Evolutionary conservation across 495 filamentous ascomycete genomes (phyloP), one percentile per base, ranked within the genome.

Genomic region (Neurospora sp.): DNA sequence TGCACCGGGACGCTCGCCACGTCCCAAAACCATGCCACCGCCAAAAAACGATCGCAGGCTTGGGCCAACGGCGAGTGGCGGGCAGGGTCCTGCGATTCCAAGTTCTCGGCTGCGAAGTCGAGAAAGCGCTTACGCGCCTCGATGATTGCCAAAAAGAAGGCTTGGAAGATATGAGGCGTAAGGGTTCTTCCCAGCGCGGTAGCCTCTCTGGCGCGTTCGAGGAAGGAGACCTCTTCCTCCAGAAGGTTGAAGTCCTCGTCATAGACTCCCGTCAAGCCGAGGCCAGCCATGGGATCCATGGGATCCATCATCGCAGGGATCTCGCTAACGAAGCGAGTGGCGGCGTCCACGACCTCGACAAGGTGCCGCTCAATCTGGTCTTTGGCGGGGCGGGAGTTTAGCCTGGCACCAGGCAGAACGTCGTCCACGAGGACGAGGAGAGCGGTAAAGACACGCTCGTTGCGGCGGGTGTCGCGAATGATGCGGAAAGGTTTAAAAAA

Each of bases 101-200:
- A 44, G 41, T 44, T 44, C 41, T 44, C 16, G 41, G 41, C 41
- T 16, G 41, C 41, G 41, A 44, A 44, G 41, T 44, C 41, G 41
- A 44, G 41, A 18, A 18, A 73, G n/a, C 72, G 72, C 37, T 73
- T 70, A 8, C 72, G 42, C 35, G 72, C 72, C 6, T 61, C 20
- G 3, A 73, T 45, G 20, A 73, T 61, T 16, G 68, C 27, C 8
- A 45, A 14, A n/a, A 73, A 70, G 22, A 70, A 2, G 8, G 53
- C 68, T 35, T 70, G 40, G 16, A 73, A 70, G 3, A 40, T n/a
- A 41, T 6, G 27, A 3, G n/a, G 38, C 68, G 68, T 40, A 2
- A 73, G 44, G 3, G 4, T 1, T 1, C 8, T 37, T 14, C 71
- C 72, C 10, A 73, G 44, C 8, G 41, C 42, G 16, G 7, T 22